Percentiles rank a stretch among this genome's conserved stretches.
These are phyloP conservation scores for Emmonsiellopsis sp. DNA, from an alignment of 2,329 filamentous ascomycete species.

Conservation along the genomic window DNA sequence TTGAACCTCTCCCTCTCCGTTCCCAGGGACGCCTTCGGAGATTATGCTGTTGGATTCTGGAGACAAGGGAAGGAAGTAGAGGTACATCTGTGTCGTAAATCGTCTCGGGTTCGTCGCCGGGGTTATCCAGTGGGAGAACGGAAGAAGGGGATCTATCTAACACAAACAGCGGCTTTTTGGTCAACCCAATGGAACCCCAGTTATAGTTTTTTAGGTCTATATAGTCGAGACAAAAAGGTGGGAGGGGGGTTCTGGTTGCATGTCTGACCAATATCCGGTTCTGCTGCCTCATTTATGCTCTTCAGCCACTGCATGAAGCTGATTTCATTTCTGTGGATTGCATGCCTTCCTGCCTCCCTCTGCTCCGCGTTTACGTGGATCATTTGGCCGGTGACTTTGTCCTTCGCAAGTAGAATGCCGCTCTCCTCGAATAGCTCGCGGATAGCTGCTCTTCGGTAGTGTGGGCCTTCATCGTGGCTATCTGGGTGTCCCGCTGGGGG, in stretches of 20 bases:
- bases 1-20: constrained; percentile 49
- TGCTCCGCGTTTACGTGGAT: constrained; percentile 52
- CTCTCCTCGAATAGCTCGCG: constrained; percentile 94
- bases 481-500: constrained; percentile 40
- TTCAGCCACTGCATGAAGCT: constrained; percentile 59
- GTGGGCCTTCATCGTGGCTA: constrained; percentile 59
- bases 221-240: neutral
- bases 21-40: constrained; percentile 23
- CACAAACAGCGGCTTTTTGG: neutral
- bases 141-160: constrained; percentile 45
- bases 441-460: constrained; percentile 75
- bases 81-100: constrained; percentile 94
- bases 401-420: constrained; percentile 66
- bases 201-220: neutral
- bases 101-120: constrained; percentile 59
- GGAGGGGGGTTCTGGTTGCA: neutral
- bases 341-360: constrained; percentile 55
- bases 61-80: constrained; percentile 72
- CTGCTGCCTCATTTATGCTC: constrained; percentile 23
- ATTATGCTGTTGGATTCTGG: constrained; percentile 21
- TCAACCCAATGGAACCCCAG: constrained; percentile 1
- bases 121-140: constrained; percentile 90
- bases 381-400: constrained; percentile 36
- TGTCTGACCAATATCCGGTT: constrained; percentile 48
- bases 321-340: constrained; percentile 57